Conservation (phyloP, 352 stramenopile species). For the Phytophthora litchii region DNA sequence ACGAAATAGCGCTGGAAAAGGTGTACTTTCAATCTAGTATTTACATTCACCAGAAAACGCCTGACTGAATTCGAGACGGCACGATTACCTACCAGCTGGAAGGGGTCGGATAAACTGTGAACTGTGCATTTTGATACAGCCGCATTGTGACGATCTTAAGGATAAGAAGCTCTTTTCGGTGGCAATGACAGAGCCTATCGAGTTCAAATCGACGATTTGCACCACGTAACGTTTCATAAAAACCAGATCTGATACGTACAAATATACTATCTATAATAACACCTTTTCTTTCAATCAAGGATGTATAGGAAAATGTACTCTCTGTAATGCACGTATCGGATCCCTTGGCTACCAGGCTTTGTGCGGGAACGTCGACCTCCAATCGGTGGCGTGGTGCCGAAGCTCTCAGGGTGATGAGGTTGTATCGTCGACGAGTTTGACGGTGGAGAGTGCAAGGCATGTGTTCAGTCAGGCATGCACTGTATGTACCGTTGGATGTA, state of each 20-base stretch:
- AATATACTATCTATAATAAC: neutral
- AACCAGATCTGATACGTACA: neutral
- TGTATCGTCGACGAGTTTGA: constrained; percentile 11
- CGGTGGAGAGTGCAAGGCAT: constrained; percentile 11
- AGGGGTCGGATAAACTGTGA: constrained; percentile 11
- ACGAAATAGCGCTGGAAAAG: no score
- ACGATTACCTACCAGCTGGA: constrained; percentile 24
- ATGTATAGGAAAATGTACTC: no score
- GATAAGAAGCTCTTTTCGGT: constrained; percentile 5
- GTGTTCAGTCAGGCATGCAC: constrained; percentile 18
- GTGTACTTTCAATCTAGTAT: no score
- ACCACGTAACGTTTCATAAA: neutral
- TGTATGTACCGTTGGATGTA: neutral
- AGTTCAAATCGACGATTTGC: no score
- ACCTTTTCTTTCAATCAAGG: no score
- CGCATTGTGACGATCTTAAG: constrained; percentile 2
- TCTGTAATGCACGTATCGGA: no score
- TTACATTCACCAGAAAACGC: neutral
- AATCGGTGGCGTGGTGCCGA: constrained; percentile 34
- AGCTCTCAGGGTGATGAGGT: constrained; percentile 11
- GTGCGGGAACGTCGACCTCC: constrained; percentile 15
- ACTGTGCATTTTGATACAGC: constrained; percentile 11
- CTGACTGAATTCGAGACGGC: neutral
- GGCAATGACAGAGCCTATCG: neutral
- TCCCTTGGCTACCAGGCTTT: no score